Evolutionary conservation across 2,329 filamentous ascomycete genomes (phyloP).

Genomic region (Colletotrichum sp.): DNA sequence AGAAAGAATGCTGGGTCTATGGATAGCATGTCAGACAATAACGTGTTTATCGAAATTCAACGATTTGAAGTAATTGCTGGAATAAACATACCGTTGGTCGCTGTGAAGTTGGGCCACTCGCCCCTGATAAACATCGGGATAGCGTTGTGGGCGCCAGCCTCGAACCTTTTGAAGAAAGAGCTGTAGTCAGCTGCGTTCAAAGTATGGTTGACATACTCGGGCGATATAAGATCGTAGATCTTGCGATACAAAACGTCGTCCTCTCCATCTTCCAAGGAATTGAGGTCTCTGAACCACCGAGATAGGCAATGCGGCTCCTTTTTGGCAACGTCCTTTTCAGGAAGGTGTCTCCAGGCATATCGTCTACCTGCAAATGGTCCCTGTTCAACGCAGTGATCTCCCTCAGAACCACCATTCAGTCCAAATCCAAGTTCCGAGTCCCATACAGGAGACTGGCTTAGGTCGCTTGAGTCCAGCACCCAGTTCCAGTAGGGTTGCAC

Average conservation of each 20-base stretch:
- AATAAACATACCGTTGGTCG: conserved; percentile 25
- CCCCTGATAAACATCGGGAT: neutral
- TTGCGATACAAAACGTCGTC: neutral
- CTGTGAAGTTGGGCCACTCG: conserved; percentile 24
- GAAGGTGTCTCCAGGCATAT: neutral
- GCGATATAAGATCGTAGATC: neutral
- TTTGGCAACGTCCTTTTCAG: neutral
- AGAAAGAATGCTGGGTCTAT: conserved; percentile 34
- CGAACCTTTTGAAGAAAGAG: neutral
- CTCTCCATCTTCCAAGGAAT: neutral
- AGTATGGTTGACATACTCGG: neutral
- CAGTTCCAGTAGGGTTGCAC: conserved; percentile 51
- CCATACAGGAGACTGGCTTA: neutral
- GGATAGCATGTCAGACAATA: too few relatives aligned
- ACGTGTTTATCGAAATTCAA: too few relatives aligned
- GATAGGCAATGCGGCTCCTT: neutral
- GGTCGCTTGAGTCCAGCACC: conserved; percentile 29
- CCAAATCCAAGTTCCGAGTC: neutral
- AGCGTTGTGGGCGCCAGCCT: neutral
- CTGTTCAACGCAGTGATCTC: neutral
- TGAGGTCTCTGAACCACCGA: neutral
- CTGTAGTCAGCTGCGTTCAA: neutral
- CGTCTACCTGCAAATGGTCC: neutral
- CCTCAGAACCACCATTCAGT: neutral
- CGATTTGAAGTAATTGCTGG: too few relatives aligned